phyloP scores from a whole-genome alignment of 441 rosid genomes.

The Caryocar brasiliense region DNA sequence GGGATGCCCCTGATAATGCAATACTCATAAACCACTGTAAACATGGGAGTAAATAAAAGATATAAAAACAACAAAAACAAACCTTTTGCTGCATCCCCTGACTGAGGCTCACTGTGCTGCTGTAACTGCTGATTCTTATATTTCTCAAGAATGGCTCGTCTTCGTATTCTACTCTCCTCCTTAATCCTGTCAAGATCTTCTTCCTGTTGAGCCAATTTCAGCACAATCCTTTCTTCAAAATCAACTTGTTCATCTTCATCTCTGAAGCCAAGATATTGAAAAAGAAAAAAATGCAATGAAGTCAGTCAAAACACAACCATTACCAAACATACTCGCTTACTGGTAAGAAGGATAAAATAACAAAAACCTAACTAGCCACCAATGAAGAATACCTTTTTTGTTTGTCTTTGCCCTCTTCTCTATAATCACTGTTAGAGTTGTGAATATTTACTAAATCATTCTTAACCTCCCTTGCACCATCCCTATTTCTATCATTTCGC shows the following conservation, averaged over 20 bases:
- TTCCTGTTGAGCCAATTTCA: constrained; percentile 62
- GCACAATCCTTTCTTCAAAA: constrained; percentile 46
- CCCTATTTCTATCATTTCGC: constrained; percentile 31
- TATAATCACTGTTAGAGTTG: constrained; percentile 24
- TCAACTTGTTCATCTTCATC: constrained; percentile 53
- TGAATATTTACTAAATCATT: constrained; percentile 19
- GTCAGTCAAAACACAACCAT: background rate
- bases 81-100: constrained; percentile 38
- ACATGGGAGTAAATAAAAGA: background rate
- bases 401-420: constrained; percentile 23
- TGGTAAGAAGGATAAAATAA: background rate
- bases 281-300: background rate
- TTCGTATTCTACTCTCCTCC: constrained; percentile 87
- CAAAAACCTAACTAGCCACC: background rate
- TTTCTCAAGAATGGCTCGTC: constrained; percentile 74
- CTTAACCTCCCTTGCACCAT: constrained; percentile 27
- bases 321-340: constrained; percentile 8
- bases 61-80: background rate
- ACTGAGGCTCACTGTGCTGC: constrained; percentile 30
- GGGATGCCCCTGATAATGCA: too few species aligned
- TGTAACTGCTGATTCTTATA: constrained; percentile 43
- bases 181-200: constrained; percentile 76
- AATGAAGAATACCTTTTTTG: constrained; percentile 34
- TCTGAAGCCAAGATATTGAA: constrained; percentile 17
- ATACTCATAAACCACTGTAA: too few species aligned